Evolutionary conservation across 768 basidiomycete genomes (phyloP).

Genomic region (Gymnopilus junonius): DNA sequence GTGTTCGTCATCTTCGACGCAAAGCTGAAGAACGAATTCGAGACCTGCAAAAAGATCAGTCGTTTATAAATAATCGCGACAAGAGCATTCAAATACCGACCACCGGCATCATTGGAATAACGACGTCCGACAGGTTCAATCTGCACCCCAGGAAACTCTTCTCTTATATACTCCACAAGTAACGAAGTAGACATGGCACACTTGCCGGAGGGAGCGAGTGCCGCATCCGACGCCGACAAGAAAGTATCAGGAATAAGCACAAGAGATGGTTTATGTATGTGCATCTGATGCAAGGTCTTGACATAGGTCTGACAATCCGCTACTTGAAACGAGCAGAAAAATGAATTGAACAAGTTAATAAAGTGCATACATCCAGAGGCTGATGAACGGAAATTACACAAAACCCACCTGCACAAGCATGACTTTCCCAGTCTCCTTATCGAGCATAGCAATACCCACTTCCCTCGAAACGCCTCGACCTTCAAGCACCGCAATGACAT

Average conservation of each 20-base stretch:
- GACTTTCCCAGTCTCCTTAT: conserved; percentile 76
- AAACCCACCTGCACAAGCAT: conserved; percentile 83
- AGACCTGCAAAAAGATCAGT: conserved; percentile 54
- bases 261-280: conserved; percentile 69
- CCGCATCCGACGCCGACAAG: conserved; percentile 58
- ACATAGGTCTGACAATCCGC: conserved; percentile 89
- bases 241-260: conserved; percentile 87
- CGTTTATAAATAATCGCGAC: background rate
- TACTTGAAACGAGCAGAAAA: conserved; percentile 50
- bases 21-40: conserved; percentile 78
- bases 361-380: background rate
- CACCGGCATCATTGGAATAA: conserved; percentile 86
- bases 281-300: conserved; percentile 87
- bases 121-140: conserved; percentile 75
- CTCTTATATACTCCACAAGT: conserved; percentile 71
- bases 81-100: conserved; percentile 37
- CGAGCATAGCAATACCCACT: conserved; percentile 85
- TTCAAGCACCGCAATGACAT: conserved; percentile 76
- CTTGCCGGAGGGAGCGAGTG: conserved; percentile 47
- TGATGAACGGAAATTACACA: conserved; percentile 6
- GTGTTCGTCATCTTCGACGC: conserved; percentile 80
- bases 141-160: conserved; percentile 71
- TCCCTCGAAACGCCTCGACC: conserved; percentile 81
- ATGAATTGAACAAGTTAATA: background rate
- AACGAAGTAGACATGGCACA: conserved; percentile 54